These are phyloP conservation scores for Phytophthora pluvialis DNA, from an alignment of 352 stramenopile genomes.

Conservation along the genomic window DNA sequence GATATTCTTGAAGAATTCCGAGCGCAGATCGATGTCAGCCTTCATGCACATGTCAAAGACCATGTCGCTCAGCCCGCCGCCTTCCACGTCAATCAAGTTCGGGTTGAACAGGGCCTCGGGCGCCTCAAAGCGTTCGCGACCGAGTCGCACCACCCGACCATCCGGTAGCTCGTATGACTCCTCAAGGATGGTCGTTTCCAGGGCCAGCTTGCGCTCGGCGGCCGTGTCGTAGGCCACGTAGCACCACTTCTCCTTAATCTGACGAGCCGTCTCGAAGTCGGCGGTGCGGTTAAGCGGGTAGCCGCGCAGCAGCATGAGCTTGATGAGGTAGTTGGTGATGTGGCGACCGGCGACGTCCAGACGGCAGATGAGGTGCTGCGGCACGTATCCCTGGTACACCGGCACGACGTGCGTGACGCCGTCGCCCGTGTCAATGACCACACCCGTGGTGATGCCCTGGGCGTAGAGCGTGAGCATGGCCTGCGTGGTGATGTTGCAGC, in stretches of 20 bases:
- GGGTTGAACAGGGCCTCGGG: slow-evolving; percentile 98
- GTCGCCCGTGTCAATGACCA: slow-evolving; percentile 94
- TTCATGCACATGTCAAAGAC: slow-evolving; percentile 98
- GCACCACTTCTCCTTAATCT: slow-evolving; percentile 96
- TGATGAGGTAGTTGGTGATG: slow-evolving; percentile 96
- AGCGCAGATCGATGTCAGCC: slow-evolving; percentile 94
- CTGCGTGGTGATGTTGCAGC: slow-evolving; percentile 92
- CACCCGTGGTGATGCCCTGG: slow-evolving; percentile 88
- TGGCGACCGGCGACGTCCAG: slow-evolving; percentile 93
- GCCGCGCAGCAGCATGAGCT: slow-evolving; percentile 90
- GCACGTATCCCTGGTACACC: slow-evolving; percentile 92
- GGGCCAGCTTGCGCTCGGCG: slow-evolving; percentile 83
- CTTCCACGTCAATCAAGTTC: slow-evolving; percentile 97
- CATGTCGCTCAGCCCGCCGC: slow-evolving; percentile 95
- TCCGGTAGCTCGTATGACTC: slow-evolving; percentile 96
- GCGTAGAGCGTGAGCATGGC: slow-evolving; percentile 95
- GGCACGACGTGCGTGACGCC: slow-evolving; percentile 94
- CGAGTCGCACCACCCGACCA: slow-evolving; percentile 94
- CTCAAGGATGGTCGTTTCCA: slow-evolving; percentile 94
- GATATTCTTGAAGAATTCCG: slow-evolving; percentile 99
- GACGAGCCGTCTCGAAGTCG: slow-evolving; percentile 93
- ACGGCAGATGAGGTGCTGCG: slow-evolving; percentile 89
- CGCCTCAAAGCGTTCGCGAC: slow-evolving; percentile 95
- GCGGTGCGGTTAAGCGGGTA: slow-evolving; percentile 93
- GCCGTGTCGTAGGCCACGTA: slow-evolving; percentile 93